A percentile compares a stretch with the other conserved stretches of the same genome.
These are phyloP conservation scores for Fusarium torulosum DNA, from an alignment of 2,329 filamentous ascomycete genomes.

Conservation along the genomic window DNA sequence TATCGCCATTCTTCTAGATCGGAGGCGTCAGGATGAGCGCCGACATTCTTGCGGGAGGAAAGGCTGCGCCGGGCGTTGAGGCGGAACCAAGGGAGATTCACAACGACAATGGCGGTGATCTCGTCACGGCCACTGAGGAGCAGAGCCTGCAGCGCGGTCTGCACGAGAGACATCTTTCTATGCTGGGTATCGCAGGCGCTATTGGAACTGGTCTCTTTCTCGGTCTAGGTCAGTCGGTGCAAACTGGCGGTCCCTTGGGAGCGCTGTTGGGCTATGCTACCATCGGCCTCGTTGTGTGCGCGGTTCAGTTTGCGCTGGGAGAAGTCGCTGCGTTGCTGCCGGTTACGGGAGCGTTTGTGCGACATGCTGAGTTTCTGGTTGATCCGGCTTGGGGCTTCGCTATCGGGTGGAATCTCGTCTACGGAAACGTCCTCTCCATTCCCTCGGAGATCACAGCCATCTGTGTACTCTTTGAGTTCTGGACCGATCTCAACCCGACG, in stretches of 20 bases:
- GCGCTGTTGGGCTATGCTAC: slow-evolving; percentile 61
- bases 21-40: slow-evolving; percentile 29
- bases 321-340: slow-evolving; percentile 63
- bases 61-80: slow-evolving; percentile 26
- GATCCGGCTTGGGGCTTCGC: slow-evolving; percentile 69
- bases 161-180: slow-evolving; percentile 58
- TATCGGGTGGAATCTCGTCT: slow-evolving; percentile 64
- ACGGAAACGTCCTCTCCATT: slow-evolving; percentile 64
- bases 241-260: slow-evolving; percentile 53
- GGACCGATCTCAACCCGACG: slow-evolving; percentile 51
- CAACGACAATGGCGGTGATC: slow-evolving; percentile 28
- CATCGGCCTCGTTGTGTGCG: slow-evolving; percentile 61
- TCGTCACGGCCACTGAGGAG: slow-evolving; percentile 44
- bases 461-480: slow-evolving; percentile 55
- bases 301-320: slow-evolving; percentile 63
- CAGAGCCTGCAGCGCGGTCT: slow-evolving; percentile 45
- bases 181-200: slow-evolving; percentile 66
- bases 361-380: slow-evolving; percentile 63
- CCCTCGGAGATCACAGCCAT: slow-evolving; percentile 65
- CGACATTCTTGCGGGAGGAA: slow-evolving; percentile 22
- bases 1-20: neutral
- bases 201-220: slow-evolving; percentile 58
- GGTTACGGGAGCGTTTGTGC: slow-evolving; percentile 62
- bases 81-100: neutral
- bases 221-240: slow-evolving; percentile 59